Conservation (phyloP, 1,139 yeast species). For the Pichiaceae sp. region DNA sequence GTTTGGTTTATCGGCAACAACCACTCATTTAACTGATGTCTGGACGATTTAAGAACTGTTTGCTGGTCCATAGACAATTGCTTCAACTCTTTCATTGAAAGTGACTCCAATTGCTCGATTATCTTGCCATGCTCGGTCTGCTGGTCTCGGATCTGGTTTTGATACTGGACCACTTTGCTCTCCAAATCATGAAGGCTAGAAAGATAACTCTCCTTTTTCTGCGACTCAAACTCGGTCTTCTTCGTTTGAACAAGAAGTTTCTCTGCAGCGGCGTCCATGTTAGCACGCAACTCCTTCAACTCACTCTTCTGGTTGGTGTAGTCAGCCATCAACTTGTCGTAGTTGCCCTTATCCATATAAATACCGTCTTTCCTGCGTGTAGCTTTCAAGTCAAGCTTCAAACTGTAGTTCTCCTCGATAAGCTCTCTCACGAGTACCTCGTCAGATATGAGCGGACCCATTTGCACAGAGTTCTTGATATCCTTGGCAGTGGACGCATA, state of each 20-base stretch:
- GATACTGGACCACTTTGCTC: conserved; percentile 5
- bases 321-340: conserved; percentile 39
- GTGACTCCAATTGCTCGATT: neutral
- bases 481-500: conserved; percentile 79
- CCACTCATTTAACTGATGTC: too few species aligned
- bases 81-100: neutral
- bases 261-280: conserved; percentile 26
- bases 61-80: neutral
- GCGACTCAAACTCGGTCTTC: neutral
- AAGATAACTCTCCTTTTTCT: conserved; percentile 1
- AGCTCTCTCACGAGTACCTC: conserved; percentile 42
- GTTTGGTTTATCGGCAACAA: neutral
- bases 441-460: conserved; percentile 44
- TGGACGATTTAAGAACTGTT: neutral
- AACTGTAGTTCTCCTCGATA: conserved; percentile 43
- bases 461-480: conserved; percentile 48
- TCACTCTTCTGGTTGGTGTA: conserved; percentile 37
- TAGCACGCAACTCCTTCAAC: conserved; percentile 32
- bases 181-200: conserved; percentile 6
- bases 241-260: conserved; percentile 16
- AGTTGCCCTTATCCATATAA: conserved; percentile 50
- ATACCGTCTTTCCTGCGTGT: conserved; percentile 58
- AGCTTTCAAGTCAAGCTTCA: conserved; percentile 56
- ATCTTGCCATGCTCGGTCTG: neutral
- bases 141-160: conserved; percentile 5